Percentiles rank a stretch among this genome's conserved stretches.
phyloP scores from a whole-genome alignment of 208 protist genomes.

The Trypanosomatidae sp. region DNA sequence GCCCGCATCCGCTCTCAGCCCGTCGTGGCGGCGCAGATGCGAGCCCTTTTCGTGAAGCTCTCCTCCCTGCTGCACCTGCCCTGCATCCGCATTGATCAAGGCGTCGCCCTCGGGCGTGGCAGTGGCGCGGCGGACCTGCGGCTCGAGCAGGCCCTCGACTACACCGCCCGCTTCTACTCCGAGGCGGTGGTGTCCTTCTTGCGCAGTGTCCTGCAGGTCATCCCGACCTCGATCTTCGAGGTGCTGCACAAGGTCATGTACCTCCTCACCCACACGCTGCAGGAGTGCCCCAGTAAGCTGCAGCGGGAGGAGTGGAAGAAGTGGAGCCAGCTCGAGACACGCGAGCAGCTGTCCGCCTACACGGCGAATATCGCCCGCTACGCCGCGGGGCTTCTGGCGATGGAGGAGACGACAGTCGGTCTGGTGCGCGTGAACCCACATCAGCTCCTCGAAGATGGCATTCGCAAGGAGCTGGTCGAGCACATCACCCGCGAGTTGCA shows the following conservation, averaged over 20 bases:
- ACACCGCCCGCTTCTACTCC: constrained; percentile 95
- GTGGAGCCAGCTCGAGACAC: constrained; percentile 91
- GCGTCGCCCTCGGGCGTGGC: constrained; percentile 2
- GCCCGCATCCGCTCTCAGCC: constrained; percentile 90
- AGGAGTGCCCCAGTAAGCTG: constrained; percentile 74
- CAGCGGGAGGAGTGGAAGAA: constrained; percentile 61
- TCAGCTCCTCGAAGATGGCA: constrained; percentile 96
- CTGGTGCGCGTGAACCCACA: constrained; percentile 97
- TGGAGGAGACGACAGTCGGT: constrained; percentile 97
- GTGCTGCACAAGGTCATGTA: constrained; percentile 95
- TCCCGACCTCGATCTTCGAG: constrained; percentile 95
- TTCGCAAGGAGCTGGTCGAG: constrained; percentile 94
- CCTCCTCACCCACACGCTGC: constrained; percentile 86
- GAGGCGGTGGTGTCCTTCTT: constrained; percentile 91
- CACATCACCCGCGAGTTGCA: constrained; percentile 80
- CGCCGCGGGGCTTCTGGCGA: constrained; percentile 97
- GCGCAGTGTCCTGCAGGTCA: constrained; percentile 95
- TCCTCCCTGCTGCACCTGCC: constrained; percentile 95
- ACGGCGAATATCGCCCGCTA: constrained; percentile 96
- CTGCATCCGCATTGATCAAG: constrained; percentile 93
- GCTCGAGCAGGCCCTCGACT: constrained; percentile 75
- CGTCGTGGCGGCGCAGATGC: constrained; percentile 92
- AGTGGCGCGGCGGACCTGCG: constrained; percentile 38
- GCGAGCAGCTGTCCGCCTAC: constrained; percentile 80
- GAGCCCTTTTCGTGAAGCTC: constrained; percentile 97